phyloP scores from a whole-genome alignment of 176 grass and related monocot genomes.

The Melocanna baccifera region DNA sequence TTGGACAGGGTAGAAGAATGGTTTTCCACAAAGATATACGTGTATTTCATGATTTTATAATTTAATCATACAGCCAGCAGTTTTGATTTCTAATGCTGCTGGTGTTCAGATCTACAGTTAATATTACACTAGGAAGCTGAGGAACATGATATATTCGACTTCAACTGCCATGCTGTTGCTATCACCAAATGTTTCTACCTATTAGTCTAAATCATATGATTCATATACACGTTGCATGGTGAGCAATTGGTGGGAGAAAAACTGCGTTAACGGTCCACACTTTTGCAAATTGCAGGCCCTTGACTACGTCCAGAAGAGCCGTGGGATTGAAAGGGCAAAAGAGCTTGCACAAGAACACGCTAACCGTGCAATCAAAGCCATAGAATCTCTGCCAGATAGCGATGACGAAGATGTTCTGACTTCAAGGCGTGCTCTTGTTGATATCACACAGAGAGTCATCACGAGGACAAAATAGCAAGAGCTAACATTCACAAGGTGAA shows the following conservation, averaged over 20 bases:
- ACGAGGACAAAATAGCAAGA: slow-evolving; percentile 65
- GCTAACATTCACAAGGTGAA: not conserved
- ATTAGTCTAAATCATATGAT: not conserved
- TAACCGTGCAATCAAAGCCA: slow-evolving; percentile 60
- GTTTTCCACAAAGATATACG: not conserved
- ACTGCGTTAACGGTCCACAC: not conserved
- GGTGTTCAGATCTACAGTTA: not conserved
- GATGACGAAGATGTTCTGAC: slow-evolving; percentile 75
- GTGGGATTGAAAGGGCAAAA: slow-evolving; percentile 68
- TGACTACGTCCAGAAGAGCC: slow-evolving; percentile 67
- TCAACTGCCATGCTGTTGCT: not conserved
- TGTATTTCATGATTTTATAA: not conserved
- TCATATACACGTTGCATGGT: not conserved
- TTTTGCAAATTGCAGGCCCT: slow-evolving; percentile 50
- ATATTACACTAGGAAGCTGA: not conserved
- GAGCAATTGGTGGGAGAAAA: not conserved
- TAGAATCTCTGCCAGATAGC: slow-evolving; percentile 71
- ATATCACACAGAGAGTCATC: slow-evolving; percentile 71
- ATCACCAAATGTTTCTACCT: not conserved
- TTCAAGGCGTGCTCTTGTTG: slow-evolving; percentile 70
- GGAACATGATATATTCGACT: not conserved
- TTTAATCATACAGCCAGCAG: not conserved
- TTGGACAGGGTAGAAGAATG: not conserved
- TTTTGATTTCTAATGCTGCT: not conserved
- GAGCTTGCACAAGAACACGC: slow-evolving; percentile 64